A percentile compares a stretch with the other conserved stretches of the same genome.
These are phyloP conservation scores for Aegilops bicornis DNA, from an alignment of 176 grass and related monocot genomes.

Conservation along the genomic window DNA sequence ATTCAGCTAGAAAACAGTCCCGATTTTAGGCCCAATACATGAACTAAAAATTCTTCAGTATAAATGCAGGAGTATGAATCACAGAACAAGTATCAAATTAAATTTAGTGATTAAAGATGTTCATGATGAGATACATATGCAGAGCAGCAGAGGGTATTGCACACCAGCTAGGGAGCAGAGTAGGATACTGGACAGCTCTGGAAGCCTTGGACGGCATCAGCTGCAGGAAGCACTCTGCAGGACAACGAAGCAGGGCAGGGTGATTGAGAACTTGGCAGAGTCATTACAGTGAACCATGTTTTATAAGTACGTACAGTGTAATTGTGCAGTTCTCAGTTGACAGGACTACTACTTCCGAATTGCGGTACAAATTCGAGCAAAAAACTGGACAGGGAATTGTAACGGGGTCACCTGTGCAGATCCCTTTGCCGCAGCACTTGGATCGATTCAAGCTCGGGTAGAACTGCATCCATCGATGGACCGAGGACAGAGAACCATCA, in stretches of 20 bases:
- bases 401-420: conserved; percentile 60
- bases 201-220: conserved; percentile 61
- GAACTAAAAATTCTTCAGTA: background rate
- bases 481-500: background rate
- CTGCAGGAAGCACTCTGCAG: conserved; percentile 91
- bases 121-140: background rate
- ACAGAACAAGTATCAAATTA: background rate
- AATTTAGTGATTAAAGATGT: background rate
- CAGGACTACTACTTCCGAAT: background rate
- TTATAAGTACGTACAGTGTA: background rate
- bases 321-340: background rate
- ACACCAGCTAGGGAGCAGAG: background rate
- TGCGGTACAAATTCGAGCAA: background rate
- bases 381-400: background rate
- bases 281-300: background rate
- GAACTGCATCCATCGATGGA: conserved; percentile 28
- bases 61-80: too few species aligned
- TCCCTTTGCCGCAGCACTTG: conserved; percentile 79
- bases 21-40: background rate
- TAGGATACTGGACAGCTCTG: conserved; percentile 73
- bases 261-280: background rate
- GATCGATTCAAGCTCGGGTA: conserved; percentile 77
- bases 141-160: background rate
- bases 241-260: background rate
- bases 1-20: background rate